Conservation (phyloP, 371 early-diverging fungal genomes). For the Funneliformis caledonium region DNA sequence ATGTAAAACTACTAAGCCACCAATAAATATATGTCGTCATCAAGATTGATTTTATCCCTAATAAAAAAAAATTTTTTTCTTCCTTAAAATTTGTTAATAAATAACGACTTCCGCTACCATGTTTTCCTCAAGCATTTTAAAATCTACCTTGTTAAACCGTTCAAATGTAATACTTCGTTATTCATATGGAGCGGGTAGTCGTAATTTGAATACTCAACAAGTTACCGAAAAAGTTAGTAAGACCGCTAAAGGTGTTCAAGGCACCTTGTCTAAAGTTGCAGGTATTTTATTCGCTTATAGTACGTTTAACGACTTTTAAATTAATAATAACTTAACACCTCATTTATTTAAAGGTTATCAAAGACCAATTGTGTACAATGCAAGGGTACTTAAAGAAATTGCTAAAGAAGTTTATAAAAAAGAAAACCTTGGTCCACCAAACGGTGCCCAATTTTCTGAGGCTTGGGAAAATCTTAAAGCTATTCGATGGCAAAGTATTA, state of each 20-base stretch:
- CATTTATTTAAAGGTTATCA: slow-evolving; percentile 7
- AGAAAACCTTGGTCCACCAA: slow-evolving; percentile 73
- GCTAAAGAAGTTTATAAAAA: slow-evolving; percentile 74
- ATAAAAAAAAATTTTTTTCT: not conserved
- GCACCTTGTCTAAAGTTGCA: not conserved
- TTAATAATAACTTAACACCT: not conserved
- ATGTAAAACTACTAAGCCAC: no score
- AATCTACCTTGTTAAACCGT: not conserved
- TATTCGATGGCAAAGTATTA: not conserved
- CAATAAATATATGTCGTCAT: not conserved
- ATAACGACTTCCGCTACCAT: not conserved
- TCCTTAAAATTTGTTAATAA: not conserved
- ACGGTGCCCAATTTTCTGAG: slow-evolving; percentile 58
- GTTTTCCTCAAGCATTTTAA: not conserved
- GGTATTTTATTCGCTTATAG: not conserved
- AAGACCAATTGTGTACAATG: slow-evolving; percentile 55
- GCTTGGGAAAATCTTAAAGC: slow-evolving; percentile 51
- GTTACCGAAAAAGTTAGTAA: not conserved
- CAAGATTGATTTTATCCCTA: not conserved
- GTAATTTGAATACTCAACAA: slow-evolving; percentile 2
- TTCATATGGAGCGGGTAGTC: not conserved
- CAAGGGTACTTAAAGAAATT: slow-evolving; percentile 68
- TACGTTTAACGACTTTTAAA: not conserved
- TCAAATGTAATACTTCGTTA: not conserved
- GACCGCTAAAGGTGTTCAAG: not conserved